Base-by-base conservation (phyloP, 2,329 filamentous ascomycete genomes). In the Aphanoascus verrucosus region DNA sequence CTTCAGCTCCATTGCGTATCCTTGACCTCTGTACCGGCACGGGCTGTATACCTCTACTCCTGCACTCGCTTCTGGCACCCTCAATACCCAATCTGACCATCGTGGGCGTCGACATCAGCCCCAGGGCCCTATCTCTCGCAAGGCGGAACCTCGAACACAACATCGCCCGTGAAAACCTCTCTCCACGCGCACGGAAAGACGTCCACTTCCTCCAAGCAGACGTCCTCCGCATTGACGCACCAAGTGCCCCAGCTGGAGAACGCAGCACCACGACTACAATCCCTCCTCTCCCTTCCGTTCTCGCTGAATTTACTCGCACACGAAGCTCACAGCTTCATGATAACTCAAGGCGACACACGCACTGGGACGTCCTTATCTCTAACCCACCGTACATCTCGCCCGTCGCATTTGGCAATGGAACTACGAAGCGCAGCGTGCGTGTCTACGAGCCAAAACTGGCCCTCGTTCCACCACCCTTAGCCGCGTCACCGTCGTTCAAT, bases 371-470 rank as follows among this genome's bases (percentile, higher is more conserved):
- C 3, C 69, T 98, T 1, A 79, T 93, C 35, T 86, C 86, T 1
- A 98, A 98, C 63, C 93, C 93, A 14, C 93, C 93, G 0, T 97
- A 97, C 66, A 84, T 97, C 49, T 94, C 89, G 1, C 71, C 74
- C 0, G 59, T 65, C 2, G 79, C 78, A 6, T 89, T 86, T 62
- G 69, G 56, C 5, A 61, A 75, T 38, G 76, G 69, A 38, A 79
- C 80, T 15, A 89, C 85, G 1, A 74, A 77, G 1, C 79, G 82
- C 23, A 91, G 86, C 11, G 91, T 96, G 31, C 80, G 88, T 14
- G 81, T 81, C 44, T 88, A 82, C 65, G 93, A 98, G 69, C 93
- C 93, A 2, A 79, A 74, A 58, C 69, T 86, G 11, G 93, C 93
- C 0, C 75, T 97, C 12, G 86, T 97, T 0, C 80, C 79, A 8